Percentiles rank a stretch among this genome's conserved stretches.
Conservation (phyloP, 2,329 filamentous ascomycete genomes). For the Verticillium dahliae region DNA sequence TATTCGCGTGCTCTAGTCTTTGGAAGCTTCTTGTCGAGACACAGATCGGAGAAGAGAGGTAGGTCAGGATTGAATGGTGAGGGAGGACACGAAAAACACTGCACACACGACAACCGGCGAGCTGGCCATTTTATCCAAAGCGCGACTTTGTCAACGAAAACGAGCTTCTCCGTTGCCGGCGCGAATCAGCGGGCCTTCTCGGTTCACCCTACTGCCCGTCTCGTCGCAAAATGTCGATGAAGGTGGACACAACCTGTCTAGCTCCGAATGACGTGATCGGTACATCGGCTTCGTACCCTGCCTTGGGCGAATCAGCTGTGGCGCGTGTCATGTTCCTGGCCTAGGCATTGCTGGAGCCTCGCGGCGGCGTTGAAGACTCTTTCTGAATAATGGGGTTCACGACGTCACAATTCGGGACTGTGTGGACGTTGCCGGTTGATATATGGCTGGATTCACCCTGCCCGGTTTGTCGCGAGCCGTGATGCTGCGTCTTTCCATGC, state of each 20-base stretch:
- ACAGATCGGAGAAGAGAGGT: background rate
- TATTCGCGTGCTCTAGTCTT: background rate
- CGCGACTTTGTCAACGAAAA: slow-evolving; percentile 4
- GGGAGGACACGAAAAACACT: background rate
- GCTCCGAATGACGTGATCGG: slow-evolving; percentile 17
- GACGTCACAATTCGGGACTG: background rate
- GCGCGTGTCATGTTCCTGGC: background rate
- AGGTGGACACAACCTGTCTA: slow-evolving; percentile 5
- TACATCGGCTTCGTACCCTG: slow-evolving; percentile 11
- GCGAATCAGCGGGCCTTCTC: background rate
- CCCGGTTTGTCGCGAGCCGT: background rate
- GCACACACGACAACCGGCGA: background rate
- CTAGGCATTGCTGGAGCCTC: background rate
- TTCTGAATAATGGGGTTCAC: background rate
- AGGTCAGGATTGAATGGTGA: background rate
- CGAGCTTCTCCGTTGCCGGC: slow-evolving; percentile 4
- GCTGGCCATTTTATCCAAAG: background rate
- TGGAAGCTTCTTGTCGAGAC: slow-evolving; percentile 5
- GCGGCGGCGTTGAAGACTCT: background rate
- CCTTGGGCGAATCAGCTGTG: slow-evolving; percentile 4
- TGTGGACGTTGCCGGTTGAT: background rate
- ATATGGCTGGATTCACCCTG: background rate
- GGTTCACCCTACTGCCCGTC: background rate
- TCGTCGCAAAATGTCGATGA: background rate
- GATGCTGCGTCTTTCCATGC: background rate